A percentile compares a stretch with the other conserved stretches of the same genome.
Conservation (phyloP, 371 early-diverging fungal genomes). For the Syncephalastrum sp. region DNA sequence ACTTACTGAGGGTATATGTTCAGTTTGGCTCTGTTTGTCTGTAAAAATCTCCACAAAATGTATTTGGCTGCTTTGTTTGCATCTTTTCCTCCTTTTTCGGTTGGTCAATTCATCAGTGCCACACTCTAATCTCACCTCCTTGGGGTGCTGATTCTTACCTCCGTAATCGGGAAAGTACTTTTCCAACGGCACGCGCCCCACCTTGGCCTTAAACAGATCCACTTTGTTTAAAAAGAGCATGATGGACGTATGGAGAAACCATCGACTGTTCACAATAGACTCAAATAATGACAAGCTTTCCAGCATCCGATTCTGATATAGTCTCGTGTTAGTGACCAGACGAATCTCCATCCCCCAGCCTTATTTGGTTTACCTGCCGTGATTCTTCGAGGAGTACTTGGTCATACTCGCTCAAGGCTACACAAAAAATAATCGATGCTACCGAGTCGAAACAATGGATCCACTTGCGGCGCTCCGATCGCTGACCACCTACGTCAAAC, state of each 20-base stretch:
- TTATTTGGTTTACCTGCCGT: slow-evolving; percentile 44
- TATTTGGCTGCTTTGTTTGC: slow-evolving; percentile 73
- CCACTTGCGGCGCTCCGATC: slow-evolving; percentile 91
- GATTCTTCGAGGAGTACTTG: slow-evolving; percentile 74
- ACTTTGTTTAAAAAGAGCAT: slow-evolving; percentile 83
- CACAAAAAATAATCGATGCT: slow-evolving; percentile 70
- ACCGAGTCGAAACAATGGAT: slow-evolving; percentile 87
- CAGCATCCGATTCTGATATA: slow-evolving; percentile 77
- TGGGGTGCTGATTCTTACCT: slow-evolving; percentile 23
- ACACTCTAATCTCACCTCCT: no score
- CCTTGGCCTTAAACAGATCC: slow-evolving; percentile 68
- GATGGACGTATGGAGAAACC: slow-evolving; percentile 66
- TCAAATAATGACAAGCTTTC: slow-evolving; percentile 82
- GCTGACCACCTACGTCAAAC: slow-evolving; percentile 76
- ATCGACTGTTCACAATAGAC: slow-evolving; percentile 69
- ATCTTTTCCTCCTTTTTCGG: slow-evolving; percentile 55
- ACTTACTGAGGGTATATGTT: slow-evolving; percentile 76
- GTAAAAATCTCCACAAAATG: slow-evolving; percentile 70
- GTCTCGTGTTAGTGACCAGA: slow-evolving; percentile 24
- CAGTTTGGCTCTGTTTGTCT: slow-evolving; percentile 65
- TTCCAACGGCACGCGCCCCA: slow-evolving; percentile 52
- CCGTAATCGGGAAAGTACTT: slow-evolving; percentile 62
- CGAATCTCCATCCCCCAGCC: background rate
- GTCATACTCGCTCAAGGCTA: slow-evolving; percentile 70
- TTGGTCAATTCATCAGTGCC: no score